Base-by-base conservation (phyloP, 2,329 filamentous ascomycete species). In the Echinosphaeria canescens region DNA sequence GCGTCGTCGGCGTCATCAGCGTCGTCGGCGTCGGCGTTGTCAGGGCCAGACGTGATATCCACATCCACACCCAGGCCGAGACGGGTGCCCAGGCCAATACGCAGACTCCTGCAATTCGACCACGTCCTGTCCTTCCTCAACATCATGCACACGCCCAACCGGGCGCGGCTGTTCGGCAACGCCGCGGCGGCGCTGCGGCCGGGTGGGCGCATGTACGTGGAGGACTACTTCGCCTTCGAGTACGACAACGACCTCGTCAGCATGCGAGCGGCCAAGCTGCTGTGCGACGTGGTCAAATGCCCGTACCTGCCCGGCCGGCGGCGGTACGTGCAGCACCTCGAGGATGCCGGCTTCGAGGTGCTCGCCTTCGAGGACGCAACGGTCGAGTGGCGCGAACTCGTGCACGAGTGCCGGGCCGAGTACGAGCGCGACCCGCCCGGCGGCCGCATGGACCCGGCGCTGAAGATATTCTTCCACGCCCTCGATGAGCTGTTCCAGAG, bases 41-140 rank as follows among this genome's bases (percentile, higher is more conserved):
- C n/a, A n/a, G n/a, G n/a, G n/a, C n/a, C n/a, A n/a, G n/a, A n/a
- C n/a, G n/a, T n/a, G n/a, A n/a, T n/a, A n/a, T n/a, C n/a, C n/a
- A n/a, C n/a, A n/a, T n/a, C n/a, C n/a, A n/a, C n/a, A n/a, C n/a
- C n/a, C n/a, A n/a, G n/a, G n/a, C n/a, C n/a, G n/a, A n/a, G n/a
- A n/a, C n/a, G n/a, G n/a, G n/a, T n/a, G n/a, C n/a, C n/a, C n/a
- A n/a, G n/a, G n/a, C n/a, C n/a, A n/a, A n/a, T n/a, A n/a, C n/a
- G n/a, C n/a, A n/a, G n/a, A n/a, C n/a, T n/a, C n/a, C n/a, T n/a
- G n/a, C n/a, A n/a, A n/a, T n/a, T 32, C 10, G 30, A 38, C 20
- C 32, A 37, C 26, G 25, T 37, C 17, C 29, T 38, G 13, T 37
- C 36, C 9, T 33, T 38, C 19, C 30, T 38, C n/a, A 36, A 33